phyloP scores from a whole-genome alignment of 176 grass and related monocot species.

The Hsuehochloa calcarea region DNA sequence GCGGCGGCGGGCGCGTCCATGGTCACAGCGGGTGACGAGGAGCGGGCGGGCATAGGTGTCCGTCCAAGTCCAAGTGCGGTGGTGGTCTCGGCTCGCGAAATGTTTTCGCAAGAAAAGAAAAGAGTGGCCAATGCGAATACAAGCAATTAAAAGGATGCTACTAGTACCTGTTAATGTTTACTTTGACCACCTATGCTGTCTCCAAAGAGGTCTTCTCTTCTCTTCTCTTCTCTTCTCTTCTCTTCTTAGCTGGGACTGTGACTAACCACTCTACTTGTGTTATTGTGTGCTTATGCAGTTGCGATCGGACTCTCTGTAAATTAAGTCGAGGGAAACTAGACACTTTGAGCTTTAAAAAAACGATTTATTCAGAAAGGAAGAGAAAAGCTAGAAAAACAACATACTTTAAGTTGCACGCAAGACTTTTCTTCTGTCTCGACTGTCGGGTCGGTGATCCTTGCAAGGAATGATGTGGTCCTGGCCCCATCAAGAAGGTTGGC shows the following conservation, averaged over 20 bases:
- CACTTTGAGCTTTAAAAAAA: too few relatives aligned
- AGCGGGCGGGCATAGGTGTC: neutral
- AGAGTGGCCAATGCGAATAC: too few relatives aligned
- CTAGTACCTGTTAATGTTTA: too few relatives aligned
- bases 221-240: neutral
- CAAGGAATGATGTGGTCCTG: too few relatives aligned
- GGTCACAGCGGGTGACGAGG: neutral
- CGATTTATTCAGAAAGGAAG: too few relatives aligned
- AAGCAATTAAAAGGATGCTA: too few relatives aligned
- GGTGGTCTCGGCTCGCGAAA: neutral
- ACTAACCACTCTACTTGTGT: neutral
- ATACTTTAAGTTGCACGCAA: neutral
- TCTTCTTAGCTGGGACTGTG: neutral
- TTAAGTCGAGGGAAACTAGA: neutral
- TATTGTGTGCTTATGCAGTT: neutral
- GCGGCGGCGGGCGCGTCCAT: slow-evolving; percentile 19
- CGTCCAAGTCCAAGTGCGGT: neutral
- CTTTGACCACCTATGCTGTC: too few relatives aligned
- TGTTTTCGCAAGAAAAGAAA: neutral
- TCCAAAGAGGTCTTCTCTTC: neutral
- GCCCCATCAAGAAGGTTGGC: too few relatives aligned
- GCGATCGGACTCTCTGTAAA: neutral
- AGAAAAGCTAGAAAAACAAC: too few relatives aligned
- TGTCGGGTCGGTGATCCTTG: neutral
- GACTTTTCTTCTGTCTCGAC: neutral